Conservation (phyloP, 495 filamentous ascomycete species). For the Ascobolus immersus region DNA sequence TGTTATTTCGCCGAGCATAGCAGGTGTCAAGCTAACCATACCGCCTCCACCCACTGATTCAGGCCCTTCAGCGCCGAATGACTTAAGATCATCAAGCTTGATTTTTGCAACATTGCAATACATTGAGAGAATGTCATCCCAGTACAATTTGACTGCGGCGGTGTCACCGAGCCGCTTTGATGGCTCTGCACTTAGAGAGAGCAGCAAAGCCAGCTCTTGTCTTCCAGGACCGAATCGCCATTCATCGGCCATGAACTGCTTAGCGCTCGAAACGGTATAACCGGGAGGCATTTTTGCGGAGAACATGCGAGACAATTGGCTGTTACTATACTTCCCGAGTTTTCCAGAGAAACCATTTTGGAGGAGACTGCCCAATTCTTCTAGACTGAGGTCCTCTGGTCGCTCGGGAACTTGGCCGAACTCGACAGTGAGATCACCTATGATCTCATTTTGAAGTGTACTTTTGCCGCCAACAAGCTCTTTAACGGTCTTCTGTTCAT, state of each 20-base stretch:
- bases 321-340: slow-evolving; percentile 87
- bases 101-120: slow-evolving; percentile 72
- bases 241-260: slow-evolving; percentile 81
- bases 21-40: slow-evolving; percentile 98
- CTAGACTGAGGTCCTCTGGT: slow-evolving; percentile 87
- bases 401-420: slow-evolving; percentile 97
- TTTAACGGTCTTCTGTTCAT: slow-evolving; percentile 91
- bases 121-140: slow-evolving; percentile 67
- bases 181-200: slow-evolving; percentile 84
- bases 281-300: slow-evolving; percentile 99
- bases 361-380: slow-evolving; percentile 86
- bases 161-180: slow-evolving; percentile 67
- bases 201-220: slow-evolving; percentile 71
- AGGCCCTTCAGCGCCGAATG: slow-evolving; percentile 45
- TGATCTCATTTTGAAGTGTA: slow-evolving; percentile 89
- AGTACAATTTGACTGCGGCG: slow-evolving; percentile 67
- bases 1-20: slow-evolving; percentile 84
- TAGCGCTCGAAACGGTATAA: slow-evolving; percentile 86
- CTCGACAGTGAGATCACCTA: slow-evolving; percentile 89
- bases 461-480: slow-evolving; percentile 90
- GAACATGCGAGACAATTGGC: slow-evolving; percentile 75
- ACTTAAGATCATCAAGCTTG: too few relatives aligned
- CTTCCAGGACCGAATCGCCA: slow-evolving; percentile 75
- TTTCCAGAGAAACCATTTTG: slow-evolving; percentile 95
- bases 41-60: slow-evolving; percentile 42